Evolutionary conservation across 495 filamentous ascomycete species (phyloP).

Genomic region (Penicillium ochrochloron): DNA sequence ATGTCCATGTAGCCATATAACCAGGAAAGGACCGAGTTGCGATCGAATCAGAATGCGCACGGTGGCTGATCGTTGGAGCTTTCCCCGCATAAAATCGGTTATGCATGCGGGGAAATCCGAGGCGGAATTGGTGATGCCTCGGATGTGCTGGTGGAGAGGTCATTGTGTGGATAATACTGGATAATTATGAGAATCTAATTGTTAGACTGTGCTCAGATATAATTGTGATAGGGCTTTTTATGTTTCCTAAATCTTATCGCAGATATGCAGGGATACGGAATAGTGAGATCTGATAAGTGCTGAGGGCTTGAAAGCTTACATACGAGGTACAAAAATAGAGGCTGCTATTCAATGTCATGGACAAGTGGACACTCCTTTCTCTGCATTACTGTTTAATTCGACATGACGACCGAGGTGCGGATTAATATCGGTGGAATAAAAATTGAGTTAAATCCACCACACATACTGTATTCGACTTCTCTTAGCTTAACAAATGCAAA

Average conservation of each 20-base stretch:
- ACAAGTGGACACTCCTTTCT: too few relatives aligned
- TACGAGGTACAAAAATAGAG: too few relatives aligned
- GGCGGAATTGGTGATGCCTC: constrained; percentile 9
- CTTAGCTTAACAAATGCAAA: constrained; percentile 3
- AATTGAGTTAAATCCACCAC: background rate
- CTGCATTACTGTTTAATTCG: too few relatives aligned
- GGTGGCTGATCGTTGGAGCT: constrained; percentile 6
- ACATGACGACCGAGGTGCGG: background rate
- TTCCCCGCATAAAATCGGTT: constrained; percentile 41
- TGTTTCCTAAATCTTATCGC: background rate
- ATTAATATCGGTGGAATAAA: background rate
- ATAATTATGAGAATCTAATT: background rate
- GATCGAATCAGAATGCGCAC: constrained; percentile 9
- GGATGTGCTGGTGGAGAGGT: background rate
- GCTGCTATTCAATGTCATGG: too few relatives aligned
- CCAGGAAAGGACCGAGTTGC: background rate
- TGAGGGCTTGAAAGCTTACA: too few relatives aligned
- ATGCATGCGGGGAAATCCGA: constrained; percentile 29
- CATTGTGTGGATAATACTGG: background rate
- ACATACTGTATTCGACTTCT: background rate
- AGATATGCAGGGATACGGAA: background rate
- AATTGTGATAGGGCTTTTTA: background rate
- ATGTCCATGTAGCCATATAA: constrained; percentile 12
- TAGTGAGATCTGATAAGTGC: background rate
- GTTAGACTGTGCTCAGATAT: background rate